Evolutionary conservation across 1,284 basidiomycete species (phyloP).

Genomic region (Waitea zeae): DNA sequence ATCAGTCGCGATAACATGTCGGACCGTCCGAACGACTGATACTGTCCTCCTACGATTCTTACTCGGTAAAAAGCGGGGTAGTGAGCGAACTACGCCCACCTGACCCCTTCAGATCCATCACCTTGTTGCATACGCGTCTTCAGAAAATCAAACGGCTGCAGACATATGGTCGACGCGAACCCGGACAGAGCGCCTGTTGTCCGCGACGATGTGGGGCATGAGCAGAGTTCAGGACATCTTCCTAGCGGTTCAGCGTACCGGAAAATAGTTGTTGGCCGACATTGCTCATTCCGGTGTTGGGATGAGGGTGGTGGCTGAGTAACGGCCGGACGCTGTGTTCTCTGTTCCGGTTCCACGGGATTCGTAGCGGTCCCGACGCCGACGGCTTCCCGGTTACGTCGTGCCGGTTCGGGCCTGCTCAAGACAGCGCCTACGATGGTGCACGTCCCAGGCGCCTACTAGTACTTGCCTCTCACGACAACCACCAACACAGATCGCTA

Average conservation of each 20-base stretch:
- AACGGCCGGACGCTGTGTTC: too few species aligned
- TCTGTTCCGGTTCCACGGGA: too few species aligned
- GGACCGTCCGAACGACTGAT: conserved; percentile 26
- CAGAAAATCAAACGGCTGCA: conserved; percentile 78
- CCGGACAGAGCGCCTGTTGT: conserved; percentile 53
- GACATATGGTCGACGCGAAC: conserved; percentile 49
- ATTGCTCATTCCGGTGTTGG: too few species aligned
- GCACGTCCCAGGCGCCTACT: not conserved
- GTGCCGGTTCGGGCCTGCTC: conserved; percentile 6
- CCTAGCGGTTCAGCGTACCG: conserved; percentile 19
- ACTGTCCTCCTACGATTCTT: conserved; percentile 14
- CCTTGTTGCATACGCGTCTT: conserved; percentile 81
- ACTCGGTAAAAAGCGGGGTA: conserved; percentile 3
- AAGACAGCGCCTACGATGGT: not conserved
- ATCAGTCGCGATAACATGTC: conserved; percentile 38
- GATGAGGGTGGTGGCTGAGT: too few species aligned
- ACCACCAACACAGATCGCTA: conserved; percentile 11
- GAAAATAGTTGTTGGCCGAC: conserved; percentile 57
- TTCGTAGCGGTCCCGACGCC: too few species aligned
- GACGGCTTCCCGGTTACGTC: too few species aligned
- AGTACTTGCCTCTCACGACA: not conserved
- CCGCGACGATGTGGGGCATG: not conserved
- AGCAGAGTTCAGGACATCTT: conserved; percentile 1
- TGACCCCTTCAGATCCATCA: conserved; percentile 22
- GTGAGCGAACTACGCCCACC: conserved; percentile 12